Evolutionary conservation across 495 filamentous ascomycete species (phyloP).

Genomic region (Clohesyomyces aquaticus): DNA sequence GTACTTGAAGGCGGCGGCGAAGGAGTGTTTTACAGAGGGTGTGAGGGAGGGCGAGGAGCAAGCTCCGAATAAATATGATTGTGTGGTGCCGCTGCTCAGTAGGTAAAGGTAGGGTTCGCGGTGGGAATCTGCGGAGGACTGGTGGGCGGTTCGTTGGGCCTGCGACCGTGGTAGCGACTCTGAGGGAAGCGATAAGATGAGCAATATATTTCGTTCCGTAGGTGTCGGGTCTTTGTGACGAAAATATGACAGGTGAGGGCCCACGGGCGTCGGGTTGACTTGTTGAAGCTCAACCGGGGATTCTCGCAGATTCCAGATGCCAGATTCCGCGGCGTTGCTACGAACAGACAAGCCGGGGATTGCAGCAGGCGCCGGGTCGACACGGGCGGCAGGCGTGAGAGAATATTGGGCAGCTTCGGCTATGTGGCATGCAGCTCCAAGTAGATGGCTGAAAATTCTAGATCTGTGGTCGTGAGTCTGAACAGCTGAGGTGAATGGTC

Average conservation of each 20-base stretch:
- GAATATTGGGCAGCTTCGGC: conserved; percentile 5
- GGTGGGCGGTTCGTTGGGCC: background rate
- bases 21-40: background rate
- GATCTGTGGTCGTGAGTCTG: background rate
- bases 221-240: conserved; percentile 12
- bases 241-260: conserved; percentile 11
- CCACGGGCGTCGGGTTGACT: background rate
- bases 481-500: too few species aligned
- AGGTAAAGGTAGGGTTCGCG: background rate
- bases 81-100: background rate
- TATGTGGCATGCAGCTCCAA: too few species aligned
- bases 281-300: conserved; percentile 1
- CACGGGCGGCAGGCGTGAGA: too few species aligned
- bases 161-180: background rate
- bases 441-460: background rate
- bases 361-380: too few species aligned
- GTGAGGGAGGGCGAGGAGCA: background rate
- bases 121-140: background rate
- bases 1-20: background rate
- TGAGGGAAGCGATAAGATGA: background rate
- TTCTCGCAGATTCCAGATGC: conserved; percentile 27
- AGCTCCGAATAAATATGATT: background rate
- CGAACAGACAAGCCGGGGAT: too few species aligned
- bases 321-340: too few species aligned
- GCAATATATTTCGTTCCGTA: conserved; percentile 8